phyloP scores from a whole-genome alignment of 345 rosid species.

The Lagerstroemia speciosa region DNA sequence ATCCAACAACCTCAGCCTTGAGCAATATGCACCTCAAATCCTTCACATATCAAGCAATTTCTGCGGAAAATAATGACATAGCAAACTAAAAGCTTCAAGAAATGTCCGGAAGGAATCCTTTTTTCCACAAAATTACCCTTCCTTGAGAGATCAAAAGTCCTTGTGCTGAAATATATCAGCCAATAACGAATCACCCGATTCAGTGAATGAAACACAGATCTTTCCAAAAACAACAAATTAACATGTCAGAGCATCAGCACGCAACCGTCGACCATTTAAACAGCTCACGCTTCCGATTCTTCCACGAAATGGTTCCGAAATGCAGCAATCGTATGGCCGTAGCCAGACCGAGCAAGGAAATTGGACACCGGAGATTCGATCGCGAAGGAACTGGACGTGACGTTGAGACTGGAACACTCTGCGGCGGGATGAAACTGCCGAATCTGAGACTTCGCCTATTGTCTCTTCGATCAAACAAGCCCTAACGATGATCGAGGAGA shows the following conservation, averaged over 20 bases:
- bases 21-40: constrained; percentile 2
- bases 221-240: constrained; percentile 15
- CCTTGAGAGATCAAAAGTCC: constrained; percentile 2
- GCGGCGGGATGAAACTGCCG: neutral
- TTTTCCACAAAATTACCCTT: constrained; percentile 3
- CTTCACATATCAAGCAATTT: constrained; percentile 13
- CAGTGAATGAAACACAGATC: constrained; percentile 6
- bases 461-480: neutral
- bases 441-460: neutral
- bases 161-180: neutral
- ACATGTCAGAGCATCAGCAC: neutral
- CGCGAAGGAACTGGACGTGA: neutral
- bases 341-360: neutral
- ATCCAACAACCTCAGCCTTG: constrained; percentile 13
- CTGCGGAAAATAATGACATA: constrained; percentile 9
- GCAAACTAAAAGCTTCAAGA: constrained; percentile 16
- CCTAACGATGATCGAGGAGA: constrained; percentile 6
- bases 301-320: neutral
- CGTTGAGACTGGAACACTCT: neutral
- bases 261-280: neutral
- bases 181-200: constrained; percentile 12
- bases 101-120: constrained; percentile 14
- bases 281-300: neutral
- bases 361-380: neutral
- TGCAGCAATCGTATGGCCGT: neutral